Base-by-base conservation (phyloP, 192 early-diverging fungal species). In the Coemansia sp. region DNA sequence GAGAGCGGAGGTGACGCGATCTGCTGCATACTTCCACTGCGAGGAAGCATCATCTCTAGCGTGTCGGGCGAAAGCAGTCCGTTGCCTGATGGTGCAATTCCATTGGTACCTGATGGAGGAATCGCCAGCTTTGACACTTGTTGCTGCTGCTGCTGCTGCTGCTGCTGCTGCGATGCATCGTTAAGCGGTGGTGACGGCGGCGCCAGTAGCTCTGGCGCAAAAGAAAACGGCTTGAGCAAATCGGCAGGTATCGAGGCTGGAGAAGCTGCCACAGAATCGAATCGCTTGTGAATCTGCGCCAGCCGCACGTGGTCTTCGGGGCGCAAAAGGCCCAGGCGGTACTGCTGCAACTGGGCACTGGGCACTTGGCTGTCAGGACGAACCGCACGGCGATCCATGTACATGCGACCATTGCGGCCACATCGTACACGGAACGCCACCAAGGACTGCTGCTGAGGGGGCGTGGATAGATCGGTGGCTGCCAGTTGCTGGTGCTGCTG, bases 371-470 rank as follows among this genome's bases (percentile, higher is more conserved):
- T 31, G 15, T 15, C 29, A 2, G 57, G 21, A 5, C 57, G 68
- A 26, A 76, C 71, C 0, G 35, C 21, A 4, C 79, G 63, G 15
- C 79, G 79, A 55, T 81, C 79, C 26, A 81, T 20, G 35, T 64
- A 76, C 37, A 81, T 23, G 8, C 79, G 59, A 62, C 70, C 79
- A 16, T 61, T 56, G 7, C 74, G 66, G 2, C 74, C 79, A 5
- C 63, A 48, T 21, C 79, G 79, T 57, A 81, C 9, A 2, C 79
- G 70, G 45, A 76, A 73, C n/a, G 70, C 79, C 15, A 61, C 74
- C 15, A 61, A 23, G 21, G 63, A 6, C 31, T 29, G 70, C 16
- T 4, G 40, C 34, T 15, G 53, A 8, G 49, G 30, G 30, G 31
- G 55, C 4, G 37, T 31, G 2, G 49, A 0, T 10, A 13, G 20